Percentiles rank a stretch among this genome's conserved stretches.
Evolutionary conservation across 208 protist species (phyloP).

Genomic region (Acanthamoeba triangularis): DNA sequence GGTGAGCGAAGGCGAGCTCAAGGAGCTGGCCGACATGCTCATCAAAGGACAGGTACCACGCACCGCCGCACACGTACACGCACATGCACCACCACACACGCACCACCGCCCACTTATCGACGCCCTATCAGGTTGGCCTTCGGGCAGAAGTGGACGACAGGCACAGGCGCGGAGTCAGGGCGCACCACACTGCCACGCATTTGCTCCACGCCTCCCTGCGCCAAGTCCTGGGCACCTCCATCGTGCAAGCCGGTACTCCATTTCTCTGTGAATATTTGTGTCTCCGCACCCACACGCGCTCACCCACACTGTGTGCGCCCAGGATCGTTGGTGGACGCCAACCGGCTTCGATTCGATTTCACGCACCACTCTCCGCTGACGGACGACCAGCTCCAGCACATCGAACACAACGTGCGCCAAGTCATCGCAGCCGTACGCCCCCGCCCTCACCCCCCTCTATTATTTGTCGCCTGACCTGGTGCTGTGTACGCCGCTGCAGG

Average conservation of each 20-base stretch:
- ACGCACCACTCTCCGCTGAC: slow-evolving; percentile 29
- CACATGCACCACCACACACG: no score
- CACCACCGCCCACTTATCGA: not conserved
- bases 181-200: slow-evolving; percentile 55
- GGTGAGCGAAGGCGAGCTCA: not conserved
- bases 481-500: not conserved
- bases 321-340: slow-evolving; percentile 69
- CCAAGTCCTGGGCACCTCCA: slow-evolving; percentile 17
- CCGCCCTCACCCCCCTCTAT: not conserved
- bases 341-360: slow-evolving; percentile 79
- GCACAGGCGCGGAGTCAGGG: slow-evolving; percentile 3
- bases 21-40: slow-evolving; percentile 8
- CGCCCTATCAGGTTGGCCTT: not conserved
- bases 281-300: no score
- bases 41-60: not conserved
- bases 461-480: not conserved
- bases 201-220: slow-evolving; percentile 28
- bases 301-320: no score
- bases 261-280: not conserved
- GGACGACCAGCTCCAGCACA: slow-evolving; percentile 24
- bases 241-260: slow-evolving; percentile 26
- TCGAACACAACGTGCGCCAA: slow-evolving; percentile 1
- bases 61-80: no score
- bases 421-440: not conserved
- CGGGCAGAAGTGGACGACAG: not conserved